A percentile compares a stretch with the other conserved stretches of the same genome.
phyloP scores from a whole-genome alignment of 306 rosid species.

The Glycine tomentella region DNA sequence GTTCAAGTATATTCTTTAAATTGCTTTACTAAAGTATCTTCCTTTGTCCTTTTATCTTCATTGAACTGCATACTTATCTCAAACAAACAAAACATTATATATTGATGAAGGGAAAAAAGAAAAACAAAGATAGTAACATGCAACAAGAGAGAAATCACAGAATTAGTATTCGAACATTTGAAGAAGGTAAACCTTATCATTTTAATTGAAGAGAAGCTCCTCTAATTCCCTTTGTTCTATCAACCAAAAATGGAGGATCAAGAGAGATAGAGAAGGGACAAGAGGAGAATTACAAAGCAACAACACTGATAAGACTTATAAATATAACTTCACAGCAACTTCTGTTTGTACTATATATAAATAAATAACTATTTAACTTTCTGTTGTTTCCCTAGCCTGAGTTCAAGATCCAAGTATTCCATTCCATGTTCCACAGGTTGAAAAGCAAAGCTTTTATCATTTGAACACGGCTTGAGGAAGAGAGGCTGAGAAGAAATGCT shows the following conservation, averaged over 20 bases:
- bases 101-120: slow-evolving; percentile 6
- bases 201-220: slow-evolving; percentile 29
- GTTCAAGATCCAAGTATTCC: slow-evolving; percentile 91
- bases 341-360: slow-evolving; percentile 8
- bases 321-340: not conserved
- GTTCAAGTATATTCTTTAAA: not conserved
- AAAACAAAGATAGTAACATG: not conserved
- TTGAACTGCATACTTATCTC: slow-evolving; percentile 30
- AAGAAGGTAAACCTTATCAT: slow-evolving; percentile 32
- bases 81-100: slow-evolving; percentile 3
- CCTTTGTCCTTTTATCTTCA: slow-evolving; percentile 25
- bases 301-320: not conserved
- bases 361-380: slow-evolving; percentile 36
- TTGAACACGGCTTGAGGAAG: slow-evolving; percentile 54
- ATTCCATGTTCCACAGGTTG: slow-evolving; percentile 50
- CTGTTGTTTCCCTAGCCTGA: slow-evolving; percentile 79
- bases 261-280: not conserved
- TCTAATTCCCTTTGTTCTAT: slow-evolving; percentile 25
- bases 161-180: slow-evolving; percentile 37
- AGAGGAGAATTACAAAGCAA: slow-evolving; percentile 23
- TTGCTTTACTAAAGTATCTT: slow-evolving; percentile 11
- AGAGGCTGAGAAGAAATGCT: slow-evolving; percentile 48
- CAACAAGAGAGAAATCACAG: slow-evolving; percentile 22
- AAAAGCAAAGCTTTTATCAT: slow-evolving; percentile 34
- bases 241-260: slow-evolving; percentile 14